These are phyloP conservation scores for Mycena alexandri DNA, from an alignment of 768 basidiomycete species.

Conservation along the genomic window DNA sequence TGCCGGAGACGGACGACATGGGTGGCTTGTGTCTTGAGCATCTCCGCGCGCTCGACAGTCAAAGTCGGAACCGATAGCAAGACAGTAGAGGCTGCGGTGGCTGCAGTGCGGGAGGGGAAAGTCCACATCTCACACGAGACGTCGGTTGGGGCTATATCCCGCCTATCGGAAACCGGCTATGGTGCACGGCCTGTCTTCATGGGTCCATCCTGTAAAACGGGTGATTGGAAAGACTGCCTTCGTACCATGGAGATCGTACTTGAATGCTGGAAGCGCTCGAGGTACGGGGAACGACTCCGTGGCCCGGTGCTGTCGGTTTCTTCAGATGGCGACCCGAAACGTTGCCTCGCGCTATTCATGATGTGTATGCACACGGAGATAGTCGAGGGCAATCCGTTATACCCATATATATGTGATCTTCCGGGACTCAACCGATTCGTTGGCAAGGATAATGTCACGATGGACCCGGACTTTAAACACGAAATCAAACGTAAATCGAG, in stretches of 20 bases:
- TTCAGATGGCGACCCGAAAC: conserved; percentile 38
- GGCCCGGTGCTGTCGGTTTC: conserved; percentile 36
- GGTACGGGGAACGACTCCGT: conserved; percentile 8
- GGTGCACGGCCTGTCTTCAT: conserved; percentile 38
- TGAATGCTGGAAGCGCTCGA: conserved; percentile 28
- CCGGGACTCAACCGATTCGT: conserved; percentile 35
- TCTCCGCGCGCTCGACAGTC: conserved; percentile 1
- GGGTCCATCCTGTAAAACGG: conserved; percentile 38
- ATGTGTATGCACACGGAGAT: conserved; percentile 33
- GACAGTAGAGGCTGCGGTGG: conserved; percentile 20
- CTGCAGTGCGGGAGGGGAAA: conserved; percentile 26
- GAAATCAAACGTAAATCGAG: not conserved
- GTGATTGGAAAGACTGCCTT: conserved; percentile 16
- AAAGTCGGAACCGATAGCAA: conserved; percentile 20
- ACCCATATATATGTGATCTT: conserved; percentile 25
- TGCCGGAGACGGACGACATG: not conserved
- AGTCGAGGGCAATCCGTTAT: conserved; percentile 23
- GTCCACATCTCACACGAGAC: conserved; percentile 39
- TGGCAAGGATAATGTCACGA: conserved; percentile 35
- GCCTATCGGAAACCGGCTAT: conserved; percentile 25
- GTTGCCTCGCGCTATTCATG: conserved; percentile 35
- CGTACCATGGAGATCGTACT: conserved; percentile 9
- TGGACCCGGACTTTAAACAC: conserved; percentile 40
- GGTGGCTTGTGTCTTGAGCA: conserved; percentile 32
- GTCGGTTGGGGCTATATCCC: conserved; percentile 38